Evolutionary conservation across 2,329 filamentous ascomycete genomes (phyloP), one percentile per base, ranked within the genome.

Genomic region (Fusarium falciforme): DNA sequence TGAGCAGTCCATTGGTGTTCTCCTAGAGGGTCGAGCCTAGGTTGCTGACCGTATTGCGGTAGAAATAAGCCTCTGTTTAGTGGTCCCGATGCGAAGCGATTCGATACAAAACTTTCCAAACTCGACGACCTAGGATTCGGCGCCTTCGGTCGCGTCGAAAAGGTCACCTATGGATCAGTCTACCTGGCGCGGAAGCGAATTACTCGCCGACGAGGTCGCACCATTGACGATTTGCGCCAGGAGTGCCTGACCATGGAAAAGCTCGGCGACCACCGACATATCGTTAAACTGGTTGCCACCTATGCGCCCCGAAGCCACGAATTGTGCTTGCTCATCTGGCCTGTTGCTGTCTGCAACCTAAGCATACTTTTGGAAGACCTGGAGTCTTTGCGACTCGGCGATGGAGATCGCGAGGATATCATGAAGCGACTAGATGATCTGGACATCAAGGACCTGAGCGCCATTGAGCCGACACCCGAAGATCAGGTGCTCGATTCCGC

Each of bases 181-280:
- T 83, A 80, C 57, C 81, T 87, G 65, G 85, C 86, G 6, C 79
- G 85, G 42, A 88, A 88, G 77, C 82, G 83, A 73, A 84, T 86
- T 64, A 68, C 76, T 33, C 81, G 80, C 14, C 76, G 80, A 7
- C 82, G 83, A 20, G 79, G 80, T 20, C 78, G 82, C 42, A 82
- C 81, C 6, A 81, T 87, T 16, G 82, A 86, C 11, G 79, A 81
- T 58, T 76, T 87, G 55, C 82, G 84, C 52, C 82, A 85, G 67
- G 85, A 88, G 76, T 84, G 84, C 31, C 78, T 85, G 67, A 84
- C 84, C 6, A 87, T 87, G 85, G 83, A 85, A 67, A 83, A 83
- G 67, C 80, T 88, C 10, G 47, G 47, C 47, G 82, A 83, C 44
- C 86, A 88, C 70, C 82, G 83, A 54, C 86, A 87, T 74, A 84